Base-by-base conservation (phyloP, 768 basidiomycete species). In the Chalciporus piperatus region DNA sequence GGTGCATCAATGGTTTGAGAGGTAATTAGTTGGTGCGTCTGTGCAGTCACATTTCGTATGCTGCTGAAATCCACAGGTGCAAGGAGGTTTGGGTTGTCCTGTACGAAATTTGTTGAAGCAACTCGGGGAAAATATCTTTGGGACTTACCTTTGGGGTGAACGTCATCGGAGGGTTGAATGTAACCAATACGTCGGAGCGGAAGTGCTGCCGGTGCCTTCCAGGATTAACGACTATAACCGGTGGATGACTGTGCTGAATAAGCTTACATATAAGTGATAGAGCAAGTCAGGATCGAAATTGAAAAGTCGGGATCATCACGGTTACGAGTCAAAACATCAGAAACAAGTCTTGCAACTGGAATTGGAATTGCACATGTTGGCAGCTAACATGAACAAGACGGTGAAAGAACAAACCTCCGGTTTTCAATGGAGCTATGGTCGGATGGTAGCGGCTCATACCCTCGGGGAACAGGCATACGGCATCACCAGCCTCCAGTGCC, bases 391-490 rank as follows among this genome's bases (percentile, higher is more conserved):
- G 25, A 1, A 47, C 6, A 16, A 13, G 16, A 16, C 3, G 14
- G 41, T 28, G 35, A 22, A 33, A n/a, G 16, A 3, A 65, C 74
- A 41, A 48, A 87, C 89, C 88, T 67, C 92, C 92, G 10, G 92
- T 92, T 67, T 91, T 92, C 45, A 95, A 67, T 3, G 92, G 89
- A 4, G 91, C 88, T 47, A 95, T 87, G n/a, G 80, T 84, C 0
- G 92, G 89, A 58, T 89, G 87, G 66, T 86, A 95, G 40, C 90
- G 76, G 61, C 89, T 91, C 72, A 84, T 79, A 1, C 92, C 93
- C 70, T 94, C 92, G 3, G 92, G 91, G 59, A 93, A 93, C 48
- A 93, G 59, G 61, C 88, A 92, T 3, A 91, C 78, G 14, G 88
- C 87, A 62, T 91, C 88, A 9, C 90, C 90, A 10, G 73, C 53